Conservation (phyloP, 441 rosid species). For the Erodium moschatum region DNA sequence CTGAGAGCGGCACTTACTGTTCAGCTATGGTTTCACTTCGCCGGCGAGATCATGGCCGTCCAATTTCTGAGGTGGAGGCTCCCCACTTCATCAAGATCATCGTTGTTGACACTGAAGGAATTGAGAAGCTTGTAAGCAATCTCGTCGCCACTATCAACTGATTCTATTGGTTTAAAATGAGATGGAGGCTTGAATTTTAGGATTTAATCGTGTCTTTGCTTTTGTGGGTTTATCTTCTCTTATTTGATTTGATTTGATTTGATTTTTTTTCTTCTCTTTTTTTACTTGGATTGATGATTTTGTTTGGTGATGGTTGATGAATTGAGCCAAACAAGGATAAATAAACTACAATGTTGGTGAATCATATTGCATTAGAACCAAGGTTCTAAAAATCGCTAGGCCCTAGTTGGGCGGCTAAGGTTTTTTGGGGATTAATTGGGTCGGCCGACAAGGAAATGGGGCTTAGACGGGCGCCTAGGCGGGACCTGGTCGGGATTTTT, state of each 20-base stretch:
- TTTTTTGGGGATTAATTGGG: too few relatives aligned
- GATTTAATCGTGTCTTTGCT: neutral
- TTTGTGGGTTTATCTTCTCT: too few relatives aligned
- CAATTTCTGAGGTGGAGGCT: neutral
- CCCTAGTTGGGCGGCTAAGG: too few relatives aligned
- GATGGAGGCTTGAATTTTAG: neutral
- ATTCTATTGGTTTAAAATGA: neutral
- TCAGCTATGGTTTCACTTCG: neutral
- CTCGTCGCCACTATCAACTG: neutral
- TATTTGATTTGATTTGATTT: too few relatives aligned
- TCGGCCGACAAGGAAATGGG: too few relatives aligned
- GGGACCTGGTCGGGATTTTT: too few relatives aligned
- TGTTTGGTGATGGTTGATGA: too few relatives aligned
- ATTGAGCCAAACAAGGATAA: neutral
- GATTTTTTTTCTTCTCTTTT: neutral
- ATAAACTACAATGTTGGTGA: neutral
- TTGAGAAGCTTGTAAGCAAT: conserved; percentile 23
- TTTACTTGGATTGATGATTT: neutral
- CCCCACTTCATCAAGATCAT: conserved; percentile 26
- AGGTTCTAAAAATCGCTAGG: too few relatives aligned
- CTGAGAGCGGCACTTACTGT: neutral
- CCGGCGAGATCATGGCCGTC: neutral
- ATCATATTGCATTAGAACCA: too few relatives aligned
- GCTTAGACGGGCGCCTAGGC: too few relatives aligned
- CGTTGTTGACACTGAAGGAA: conserved; percentile 4